phyloP scores from a whole-genome alignment of 176 grass and related monocot genomes.

The Aegilops longissima region DNA sequence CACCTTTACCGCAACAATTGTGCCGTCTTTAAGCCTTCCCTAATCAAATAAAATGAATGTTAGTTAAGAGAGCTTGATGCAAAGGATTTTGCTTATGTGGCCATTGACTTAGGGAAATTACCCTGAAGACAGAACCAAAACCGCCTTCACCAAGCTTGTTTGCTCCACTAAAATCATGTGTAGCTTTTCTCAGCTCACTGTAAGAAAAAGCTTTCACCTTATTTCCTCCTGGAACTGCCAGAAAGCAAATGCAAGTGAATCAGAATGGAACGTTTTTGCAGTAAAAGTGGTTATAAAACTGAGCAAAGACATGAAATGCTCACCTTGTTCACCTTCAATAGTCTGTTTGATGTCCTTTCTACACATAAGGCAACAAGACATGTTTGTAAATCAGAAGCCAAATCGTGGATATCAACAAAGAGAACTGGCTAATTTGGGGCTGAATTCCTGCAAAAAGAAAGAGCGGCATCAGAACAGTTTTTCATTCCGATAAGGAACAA shows the following conservation, averaged over 20 bases:
- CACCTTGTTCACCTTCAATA: constrained; percentile 39
- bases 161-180: constrained; percentile 62
- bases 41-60: constrained; percentile 30
- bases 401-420: background rate
- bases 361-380: constrained; percentile 47
- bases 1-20: constrained; percentile 64
- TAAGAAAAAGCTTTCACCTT: constrained; percentile 67
- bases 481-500: constrained; percentile 6
- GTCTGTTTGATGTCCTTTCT: constrained; percentile 23
- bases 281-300: background rate
- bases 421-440: constrained; percentile 11
- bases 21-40: constrained; percentile 87
- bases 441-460: constrained; percentile 21
- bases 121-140: constrained; percentile 84
- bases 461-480: constrained; percentile 1
- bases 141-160: constrained; percentile 88
- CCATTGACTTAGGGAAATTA: constrained; percentile 36
- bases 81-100: background rate
- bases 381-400: constrained; percentile 20
- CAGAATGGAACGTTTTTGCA: background rate
- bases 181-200: constrained; percentile 71
- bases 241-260: constrained; percentile 28
- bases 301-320: constrained; percentile 4
- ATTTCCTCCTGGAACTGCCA: constrained; percentile 43
- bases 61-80: constrained; percentile 14